phyloP scores from a whole-genome alignment of 768 basidiomycete genomes.

The Rhodotorula graminis region DNA sequence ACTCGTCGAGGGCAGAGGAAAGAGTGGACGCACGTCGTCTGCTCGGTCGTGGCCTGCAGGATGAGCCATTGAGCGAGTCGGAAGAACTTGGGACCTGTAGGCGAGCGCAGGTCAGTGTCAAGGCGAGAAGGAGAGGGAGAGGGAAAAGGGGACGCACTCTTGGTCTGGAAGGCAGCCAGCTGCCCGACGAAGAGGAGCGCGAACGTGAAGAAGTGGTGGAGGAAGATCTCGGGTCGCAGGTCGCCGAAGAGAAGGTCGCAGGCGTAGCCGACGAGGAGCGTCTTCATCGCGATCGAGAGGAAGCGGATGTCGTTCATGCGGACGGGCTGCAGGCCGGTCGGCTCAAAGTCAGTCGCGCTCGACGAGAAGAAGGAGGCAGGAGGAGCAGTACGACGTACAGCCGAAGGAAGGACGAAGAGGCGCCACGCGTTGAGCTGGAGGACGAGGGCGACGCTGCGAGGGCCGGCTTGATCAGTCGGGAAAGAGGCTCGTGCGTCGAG shows the following conservation, averaged over 20 bases:
- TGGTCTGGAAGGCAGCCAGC: constrained; percentile 8
- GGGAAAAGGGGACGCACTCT: background rate
- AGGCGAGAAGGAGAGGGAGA: too few species aligned
- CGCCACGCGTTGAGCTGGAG: constrained; percentile 11
- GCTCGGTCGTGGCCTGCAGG: constrained; percentile 22
- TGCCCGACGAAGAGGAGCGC: constrained; percentile 16
- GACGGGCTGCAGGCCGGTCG: background rate
- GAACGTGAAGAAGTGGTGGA: constrained; percentile 26
- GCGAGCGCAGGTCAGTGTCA: background rate
- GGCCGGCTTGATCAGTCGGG: background rate
- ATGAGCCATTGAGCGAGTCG: constrained; percentile 9
- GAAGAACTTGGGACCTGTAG: constrained; percentile 16
- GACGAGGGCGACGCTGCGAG: background rate
- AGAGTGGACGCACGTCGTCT: background rate
- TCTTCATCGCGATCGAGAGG: constrained; percentile 11
- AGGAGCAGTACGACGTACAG: background rate
- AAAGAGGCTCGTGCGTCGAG: background rate
- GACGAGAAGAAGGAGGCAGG: too few species aligned
- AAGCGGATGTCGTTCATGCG: constrained; percentile 8
- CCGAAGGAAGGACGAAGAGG: background rate
- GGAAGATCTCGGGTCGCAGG: constrained; percentile 3
- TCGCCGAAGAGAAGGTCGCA: constrained; percentile 18
- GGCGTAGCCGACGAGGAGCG: constrained; percentile 15
- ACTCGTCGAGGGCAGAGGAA: too few species aligned
- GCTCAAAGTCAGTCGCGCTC: too few species aligned